phyloP scores from a whole-genome alignment of 2,329 filamentous ascomycete genomes.

The Trichophyton simii region DNA sequence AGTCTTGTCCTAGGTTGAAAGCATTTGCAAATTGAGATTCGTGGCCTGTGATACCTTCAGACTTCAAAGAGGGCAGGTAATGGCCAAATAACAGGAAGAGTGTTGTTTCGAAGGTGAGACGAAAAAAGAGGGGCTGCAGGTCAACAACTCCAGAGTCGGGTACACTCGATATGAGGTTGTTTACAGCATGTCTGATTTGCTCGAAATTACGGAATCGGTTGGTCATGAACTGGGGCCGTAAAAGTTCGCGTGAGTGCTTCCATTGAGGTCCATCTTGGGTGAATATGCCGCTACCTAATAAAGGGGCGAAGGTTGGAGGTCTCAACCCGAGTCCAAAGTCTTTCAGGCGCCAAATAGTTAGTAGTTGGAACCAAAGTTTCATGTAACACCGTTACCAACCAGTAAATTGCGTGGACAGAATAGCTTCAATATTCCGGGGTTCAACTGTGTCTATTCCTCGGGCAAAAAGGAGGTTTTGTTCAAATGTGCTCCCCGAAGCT shows the following conservation, averaged over 20 bases:
- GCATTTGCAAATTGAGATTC: slow-evolving; percentile 15
- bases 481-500: background rate
- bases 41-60: background rate
- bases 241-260: slow-evolving; percentile 23
- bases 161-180: slow-evolving; percentile 45
- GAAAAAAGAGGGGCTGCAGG: slow-evolving; percentile 50
- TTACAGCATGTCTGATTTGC: slow-evolving; percentile 49
- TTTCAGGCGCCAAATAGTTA: background rate
- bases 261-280: slow-evolving; percentile 37
- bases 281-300: slow-evolving; percentile 39
- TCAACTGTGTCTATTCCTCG: slow-evolving; percentile 1
- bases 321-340: background rate
- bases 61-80: background rate
- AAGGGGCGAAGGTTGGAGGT: slow-evolving; percentile 12
- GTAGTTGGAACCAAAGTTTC: background rate
- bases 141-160: slow-evolving; percentile 43
- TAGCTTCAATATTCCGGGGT: slow-evolving; percentile 12
- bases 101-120: slow-evolving; percentile 59
- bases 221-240: slow-evolving; percentile 40
- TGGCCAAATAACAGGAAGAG: slow-evolving; percentile 65
- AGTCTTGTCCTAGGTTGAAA: slow-evolving; percentile 18
- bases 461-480: background rate
- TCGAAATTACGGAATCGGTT: slow-evolving; percentile 42
- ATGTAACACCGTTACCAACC: background rate
- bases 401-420: slow-evolving; percentile 11